These are phyloP conservation scores for Xylaria curta DNA, from an alignment of 495 filamentous ascomycete species.

Conservation along the genomic window DNA sequence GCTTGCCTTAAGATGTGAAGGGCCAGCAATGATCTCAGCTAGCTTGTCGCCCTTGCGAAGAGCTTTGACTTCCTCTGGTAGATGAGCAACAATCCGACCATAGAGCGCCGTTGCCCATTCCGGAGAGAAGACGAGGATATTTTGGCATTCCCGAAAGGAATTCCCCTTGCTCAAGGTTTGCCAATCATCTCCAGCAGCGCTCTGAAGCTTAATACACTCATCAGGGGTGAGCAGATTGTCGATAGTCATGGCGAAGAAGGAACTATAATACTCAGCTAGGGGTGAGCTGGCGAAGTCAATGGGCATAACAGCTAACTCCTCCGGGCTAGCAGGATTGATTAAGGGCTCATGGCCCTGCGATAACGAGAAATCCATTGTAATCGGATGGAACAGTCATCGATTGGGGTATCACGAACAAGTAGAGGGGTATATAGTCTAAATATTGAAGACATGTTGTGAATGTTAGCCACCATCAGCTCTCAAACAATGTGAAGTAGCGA, in stretches of 20 bases:
- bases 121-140: constrained; percentile 65
- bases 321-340: constrained; percentile 22
- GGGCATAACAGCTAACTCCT: constrained; percentile 27
- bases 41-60: constrained; percentile 52
- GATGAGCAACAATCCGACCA: constrained; percentile 72
- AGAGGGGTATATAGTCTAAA: not conserved
- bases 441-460: not conserved
- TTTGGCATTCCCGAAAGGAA: constrained; percentile 59
- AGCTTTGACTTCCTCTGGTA: constrained; percentile 55
- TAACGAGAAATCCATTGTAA: constrained; percentile 30
- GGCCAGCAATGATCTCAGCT: constrained; percentile 54
- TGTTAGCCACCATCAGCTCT: not conserved
- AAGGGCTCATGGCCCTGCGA: constrained; percentile 24
- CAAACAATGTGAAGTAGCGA: not conserved
- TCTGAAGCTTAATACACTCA: constrained; percentile 65
- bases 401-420: not conserved
- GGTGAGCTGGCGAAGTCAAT: constrained; percentile 59
- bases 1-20: constrained; percentile 37
- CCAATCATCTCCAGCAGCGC: constrained; percentile 51
- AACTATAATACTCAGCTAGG: constrained; percentile 60
- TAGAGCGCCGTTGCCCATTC: constrained; percentile 69
- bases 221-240: constrained; percentile 65
- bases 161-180: constrained; percentile 35
- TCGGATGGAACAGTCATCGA: not conserved
- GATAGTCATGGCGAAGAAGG: constrained; percentile 64